These are phyloP conservation scores for Pythium pectinolyticum DNA, from an alignment of 352 stramenopile species.

Conservation along the genomic window DNA sequence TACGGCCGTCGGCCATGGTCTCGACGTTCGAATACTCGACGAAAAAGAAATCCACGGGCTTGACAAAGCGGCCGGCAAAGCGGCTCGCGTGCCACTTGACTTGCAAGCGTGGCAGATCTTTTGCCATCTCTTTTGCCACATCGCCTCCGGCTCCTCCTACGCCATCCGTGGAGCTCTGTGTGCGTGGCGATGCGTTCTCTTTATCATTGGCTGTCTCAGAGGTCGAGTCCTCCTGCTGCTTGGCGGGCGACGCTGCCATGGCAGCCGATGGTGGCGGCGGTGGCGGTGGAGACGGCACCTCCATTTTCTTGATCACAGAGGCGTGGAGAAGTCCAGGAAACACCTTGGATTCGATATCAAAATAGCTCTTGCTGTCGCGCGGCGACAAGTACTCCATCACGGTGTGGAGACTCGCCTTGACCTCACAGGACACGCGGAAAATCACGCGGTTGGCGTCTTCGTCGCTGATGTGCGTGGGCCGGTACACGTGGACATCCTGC, in stretches of 20 bases:
- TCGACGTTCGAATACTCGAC: slow-evolving; percentile 86
- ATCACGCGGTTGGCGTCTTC: slow-evolving; percentile 68
- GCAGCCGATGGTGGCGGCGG: no score
- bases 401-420: slow-evolving; percentile 73
- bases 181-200: slow-evolving; percentile 34
- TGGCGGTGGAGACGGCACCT: no score
- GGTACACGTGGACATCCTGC: slow-evolving; percentile 82
- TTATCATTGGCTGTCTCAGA: slow-evolving; percentile 4
- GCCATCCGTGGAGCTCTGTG: slow-evolving; percentile 44
- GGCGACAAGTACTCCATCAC: slow-evolving; percentile 83
- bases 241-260: slow-evolving; percentile 25
- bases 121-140: slow-evolving; percentile 39
- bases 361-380: slow-evolving; percentile 68
- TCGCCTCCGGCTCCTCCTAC: no score
- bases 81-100: slow-evolving; percentile 88
- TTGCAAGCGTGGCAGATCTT: slow-evolving; percentile 65
- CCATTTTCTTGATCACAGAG: slow-evolving; percentile 79
- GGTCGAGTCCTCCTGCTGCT: slow-evolving; percentile 3
- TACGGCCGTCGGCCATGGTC: slow-evolving; percentile 55
- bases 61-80: slow-evolving; percentile 79
- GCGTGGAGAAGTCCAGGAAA: slow-evolving; percentile 80
- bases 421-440: slow-evolving; percentile 82
- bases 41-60: slow-evolving; percentile 86
- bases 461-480: slow-evolving; percentile 43
- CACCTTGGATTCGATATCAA: slow-evolving; percentile 79